These are phyloP conservation scores for Cryptosporidium bovis DNA, from an alignment of 169 alveolate species.

Conservation along the genomic window DNA sequence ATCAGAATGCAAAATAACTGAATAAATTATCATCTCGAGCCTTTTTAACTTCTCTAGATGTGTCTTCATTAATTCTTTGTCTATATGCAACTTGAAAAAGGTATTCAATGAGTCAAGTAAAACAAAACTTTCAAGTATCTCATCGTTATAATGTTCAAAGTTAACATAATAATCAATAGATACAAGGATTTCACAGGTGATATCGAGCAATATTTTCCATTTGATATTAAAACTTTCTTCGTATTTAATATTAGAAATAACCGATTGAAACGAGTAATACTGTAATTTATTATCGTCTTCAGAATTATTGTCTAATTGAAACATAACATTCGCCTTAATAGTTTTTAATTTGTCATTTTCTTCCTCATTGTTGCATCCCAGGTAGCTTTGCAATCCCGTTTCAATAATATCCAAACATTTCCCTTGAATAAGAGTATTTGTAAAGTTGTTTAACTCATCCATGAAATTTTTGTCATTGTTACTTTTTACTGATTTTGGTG, in stretches of 20 bases:
- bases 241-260: constrained; percentile 11
- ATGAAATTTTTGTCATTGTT: neutral
- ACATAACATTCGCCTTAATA: neutral
- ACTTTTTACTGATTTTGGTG: neutral
- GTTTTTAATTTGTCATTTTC: neutral
- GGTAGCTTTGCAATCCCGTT: neutral
- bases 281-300: too few relatives aligned
- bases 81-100: neutral
- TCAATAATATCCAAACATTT: constrained; percentile 18
- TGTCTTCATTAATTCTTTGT: neutral
- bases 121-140: neutral
- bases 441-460: neutral
- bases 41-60: neutral
- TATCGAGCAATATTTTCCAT: constrained; percentile 13
- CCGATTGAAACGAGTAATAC: too few relatives aligned
- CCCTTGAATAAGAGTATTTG: constrained; percentile 28
- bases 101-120: neutral
- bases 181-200: constrained; percentile 5
- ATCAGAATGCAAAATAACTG: constrained; percentile 34
- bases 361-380: neutral
- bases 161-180: constrained; percentile 7
- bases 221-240: neutral
- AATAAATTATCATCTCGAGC: constrained; percentile 5
- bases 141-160: neutral
- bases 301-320: neutral